Base-by-base conservation (phyloP, 352 stramenopile species). In the Globisporangium alternatum region DNA sequence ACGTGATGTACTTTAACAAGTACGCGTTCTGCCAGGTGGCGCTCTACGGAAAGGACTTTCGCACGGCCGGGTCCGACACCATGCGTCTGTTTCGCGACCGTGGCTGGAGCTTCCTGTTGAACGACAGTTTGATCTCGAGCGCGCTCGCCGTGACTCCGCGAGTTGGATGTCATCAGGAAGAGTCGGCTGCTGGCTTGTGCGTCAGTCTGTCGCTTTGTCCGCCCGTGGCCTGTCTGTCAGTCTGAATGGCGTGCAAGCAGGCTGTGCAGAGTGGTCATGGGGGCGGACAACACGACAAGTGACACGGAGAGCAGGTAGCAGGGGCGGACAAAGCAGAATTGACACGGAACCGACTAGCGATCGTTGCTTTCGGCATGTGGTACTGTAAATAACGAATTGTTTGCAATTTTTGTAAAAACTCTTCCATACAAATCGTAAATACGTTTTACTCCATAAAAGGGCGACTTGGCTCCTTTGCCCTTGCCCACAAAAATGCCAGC, bases 1-100 rank as follows among this genome's bases (percentile, higher is more conserved):
- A 7, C 31, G 31, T 91, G 65, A 70, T 88, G 57, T 88, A 90
- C 44, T 96, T 92, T 60, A 96, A 96, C 77, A 96, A 96, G 68
- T 96, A 86, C 64, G 87, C 87, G 3, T 94, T 93, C 60, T 93
- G 85, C 55, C 87, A 94, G 37, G 78, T 96, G 30, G 85, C 85
- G 22, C 74, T 96, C n/a, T 93, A 96, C 70, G 87, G 85, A 17
- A 94, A 92, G 56, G 78, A 91, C 61, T 94, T 96, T 66, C 71
- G 78, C 15, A 73, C 74, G 48, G 87, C 87, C 33, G 85, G 87
- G 13, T 69, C 73, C 21, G 87, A 96, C 72, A 93, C 82, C 15
- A 86, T 94, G 76, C 79, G 75, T 15, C 74, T 96, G 39, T 94
- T 96, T 64, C 80, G 87, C 31, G 77, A 91, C 58, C 83, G 87